A percentile compares a stretch with the other conserved stretches of the same genome.
These are phyloP conservation scores for Macrocystidia cucumis DNA, from an alignment of 1,284 basidiomycete genomes.

Conservation along the genomic window DNA sequence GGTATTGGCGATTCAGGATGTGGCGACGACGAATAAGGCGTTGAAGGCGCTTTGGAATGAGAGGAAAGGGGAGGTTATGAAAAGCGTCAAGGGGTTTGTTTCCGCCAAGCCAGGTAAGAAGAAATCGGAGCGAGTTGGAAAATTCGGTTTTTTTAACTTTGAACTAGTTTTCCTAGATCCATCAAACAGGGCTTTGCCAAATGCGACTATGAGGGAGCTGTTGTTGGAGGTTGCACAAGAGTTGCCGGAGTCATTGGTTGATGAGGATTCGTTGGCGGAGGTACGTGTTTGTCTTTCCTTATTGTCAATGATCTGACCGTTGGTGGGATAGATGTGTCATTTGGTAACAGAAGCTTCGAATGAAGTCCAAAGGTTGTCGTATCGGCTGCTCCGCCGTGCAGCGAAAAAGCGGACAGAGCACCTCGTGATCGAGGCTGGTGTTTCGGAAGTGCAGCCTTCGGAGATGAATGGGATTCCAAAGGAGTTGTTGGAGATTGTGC, in stretches of 20 bases:
- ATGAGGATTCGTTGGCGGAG: conserved; percentile 55
- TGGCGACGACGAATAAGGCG: conserved; percentile 66
- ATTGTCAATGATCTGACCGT: conserved; percentile 1
- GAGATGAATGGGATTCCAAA: conserved; percentile 50
- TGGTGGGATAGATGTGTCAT: conserved; percentile 57
- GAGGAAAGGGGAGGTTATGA: conserved; percentile 45
- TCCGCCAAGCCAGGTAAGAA: conserved; percentile 44
- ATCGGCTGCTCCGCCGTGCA: conserved; percentile 55
- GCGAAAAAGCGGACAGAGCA: conserved; percentile 67
- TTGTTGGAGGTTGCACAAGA: conserved; percentile 63
- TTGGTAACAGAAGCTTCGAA: conserved; percentile 60
- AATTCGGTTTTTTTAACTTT: too few relatives aligned
- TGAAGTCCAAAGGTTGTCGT: conserved; percentile 66
- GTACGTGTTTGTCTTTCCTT: conserved; percentile 24
- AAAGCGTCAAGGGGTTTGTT: conserved; percentile 52
- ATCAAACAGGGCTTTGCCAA: too few relatives aligned
- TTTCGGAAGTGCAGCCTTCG: conserved; percentile 51
- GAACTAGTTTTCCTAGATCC: too few relatives aligned
- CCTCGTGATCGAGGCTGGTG: conserved; percentile 80
- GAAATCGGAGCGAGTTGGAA: too few relatives aligned
- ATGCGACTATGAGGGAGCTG: too few relatives aligned
- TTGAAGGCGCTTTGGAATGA: conserved; percentile 67
- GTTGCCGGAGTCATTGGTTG: conserved; percentile 56
- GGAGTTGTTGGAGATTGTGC: conserved; percentile 63
- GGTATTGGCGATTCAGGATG: conserved; percentile 63